Percentiles rank a stretch among this genome's conserved stretches.
phyloP scores from a whole-genome alignment of 2,329 filamentous ascomycete genomes.

The Cladophialophora exuberans region DNA sequence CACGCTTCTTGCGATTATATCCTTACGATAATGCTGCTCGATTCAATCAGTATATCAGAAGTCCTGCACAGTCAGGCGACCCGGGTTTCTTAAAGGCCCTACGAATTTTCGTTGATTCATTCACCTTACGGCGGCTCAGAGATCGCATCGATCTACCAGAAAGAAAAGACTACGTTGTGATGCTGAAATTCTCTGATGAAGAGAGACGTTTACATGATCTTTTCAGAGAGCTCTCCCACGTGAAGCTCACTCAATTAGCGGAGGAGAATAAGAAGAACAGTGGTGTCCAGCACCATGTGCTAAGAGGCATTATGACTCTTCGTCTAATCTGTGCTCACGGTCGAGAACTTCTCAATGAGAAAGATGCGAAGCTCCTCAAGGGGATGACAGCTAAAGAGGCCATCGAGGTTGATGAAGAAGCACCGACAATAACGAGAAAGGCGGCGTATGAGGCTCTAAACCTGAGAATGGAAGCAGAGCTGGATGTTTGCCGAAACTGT shows the following conservation, averaged over 20 bases:
- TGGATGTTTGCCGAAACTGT: constrained; percentile 74
- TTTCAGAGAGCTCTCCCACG: constrained; percentile 79
- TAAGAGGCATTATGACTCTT: constrained; percentile 87
- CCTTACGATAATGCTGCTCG: constrained; percentile 79
- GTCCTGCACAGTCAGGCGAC: constrained; percentile 85
- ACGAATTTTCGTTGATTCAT: constrained; percentile 87
- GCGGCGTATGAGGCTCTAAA: constrained; percentile 85
- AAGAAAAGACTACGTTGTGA: constrained; percentile 72
- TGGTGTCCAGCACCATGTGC: constrained; percentile 73
- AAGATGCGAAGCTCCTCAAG: constrained; percentile 78
- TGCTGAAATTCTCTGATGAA: constrained; percentile 72
- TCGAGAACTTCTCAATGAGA: constrained; percentile 82
- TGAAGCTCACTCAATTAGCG: constrained; percentile 76
- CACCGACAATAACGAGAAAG: constrained; percentile 64
- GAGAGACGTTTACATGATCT: constrained; percentile 81
- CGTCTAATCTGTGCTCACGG: constrained; percentile 92
- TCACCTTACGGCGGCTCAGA: constrained; percentile 88
- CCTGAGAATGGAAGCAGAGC: constrained; percentile 79
- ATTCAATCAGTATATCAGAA: constrained; percentile 79
- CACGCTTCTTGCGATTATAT: constrained; percentile 80
- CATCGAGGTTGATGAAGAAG: constrained; percentile 82
- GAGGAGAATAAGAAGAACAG: constrained; percentile 71
- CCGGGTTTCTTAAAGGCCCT: constrained; percentile 82
- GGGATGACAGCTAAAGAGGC: constrained; percentile 82
- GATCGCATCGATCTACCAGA: constrained; percentile 83